Evolutionary conservation across 1,139 yeast species (phyloP), one percentile per base, ranked within the genome.

Genomic region (Geotrichum carabidarum): DNA sequence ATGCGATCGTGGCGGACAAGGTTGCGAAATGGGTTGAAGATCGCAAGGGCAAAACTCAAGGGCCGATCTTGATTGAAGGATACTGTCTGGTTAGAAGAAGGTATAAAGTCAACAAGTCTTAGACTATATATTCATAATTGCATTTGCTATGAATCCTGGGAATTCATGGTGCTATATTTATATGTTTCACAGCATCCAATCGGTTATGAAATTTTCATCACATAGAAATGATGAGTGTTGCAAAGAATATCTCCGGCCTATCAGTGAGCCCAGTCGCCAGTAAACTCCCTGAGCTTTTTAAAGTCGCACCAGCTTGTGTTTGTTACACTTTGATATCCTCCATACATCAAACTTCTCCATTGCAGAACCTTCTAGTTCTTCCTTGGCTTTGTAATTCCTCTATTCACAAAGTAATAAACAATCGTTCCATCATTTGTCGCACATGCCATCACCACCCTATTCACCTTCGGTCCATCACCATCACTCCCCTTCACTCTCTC

Each of bases 351-450:
- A 3, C 27, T 3, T 5, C 27, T 3, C 27, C 27, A 22, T 22
- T 22, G 27, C 27, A 3, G 27, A 22, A 22, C 27, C 27, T 22
- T 22, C 38, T 45, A 80, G 61, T 79, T 79, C 62, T 77, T 77
- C 42, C 80, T 70, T 2, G 90, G 90, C 64, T 77, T 79, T 8
- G 76, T 78, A 15, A 84, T 71, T 0, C 88, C 90, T 58, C 78
- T 78, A 63, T 83, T 79, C 40, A 83, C 75, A 62, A 81, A 77
- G 63, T 84, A 84, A 63, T 83, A 85, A 5, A 83, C 85, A 2
- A 85, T 76, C 0, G 89, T 82, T 0, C 86, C 83, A 65, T 84
- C 91, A 53, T 76, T 75, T 55, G 83, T 81, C 8, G 79, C 74
- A 59, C 84, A 71, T 0, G 80, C 89, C 65, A 83, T 68, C 0